Base-by-base conservation (phyloP, 768 basidiomycete genomes). In the Mycena amicta region DNA sequence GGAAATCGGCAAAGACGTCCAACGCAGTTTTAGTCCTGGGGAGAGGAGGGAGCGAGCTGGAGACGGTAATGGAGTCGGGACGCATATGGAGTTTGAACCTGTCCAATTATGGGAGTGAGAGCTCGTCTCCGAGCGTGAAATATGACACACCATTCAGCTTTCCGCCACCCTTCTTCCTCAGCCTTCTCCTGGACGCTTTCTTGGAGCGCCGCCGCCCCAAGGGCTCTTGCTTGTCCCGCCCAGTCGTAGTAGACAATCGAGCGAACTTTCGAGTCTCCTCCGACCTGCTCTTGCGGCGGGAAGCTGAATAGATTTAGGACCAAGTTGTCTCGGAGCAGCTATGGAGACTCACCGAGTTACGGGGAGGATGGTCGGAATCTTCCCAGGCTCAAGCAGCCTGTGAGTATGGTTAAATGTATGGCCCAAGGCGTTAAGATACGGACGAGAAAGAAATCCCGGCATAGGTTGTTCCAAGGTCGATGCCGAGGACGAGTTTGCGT, bases 1-100 rank as follows among this genome's bases (percentile, higher is more conserved):
- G 62, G 52, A 83, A 85, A 60, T 86, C 84, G 0, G 74, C 67
- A n/a, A 83, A 74, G 23, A 85, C 63, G 22, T 80, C 70, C 1
- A 76, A 57, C 1, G 75, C 74, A 3, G 73, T 68, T 69, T 74
- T 81, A 53, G 72, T 72, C 5, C 60, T 55, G 1, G 83, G 84
- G 30, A 85, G 76, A 0, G 77, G 67, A 1, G 81, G 75, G 6
- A 77, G 26, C 60, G 62, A 25, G 49, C 18, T 5, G 50, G 67
- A 54, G 65, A 67, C 40, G 18, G 50, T 55, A 23, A 56, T 60
- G 41, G 6, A 52, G 53, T 37, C 51, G 2, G 76, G 74, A 11
- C 71, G 70, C 20, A 78, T 50, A 59, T 77, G 75, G 2, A 78
- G 67, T 41, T 78, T 78, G 63, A 78, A 74, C 73, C 75, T 77